These are phyloP conservation scores for Colletotrichum ledebouriae DNA, from an alignment of 2,329 filamentous ascomycete species.

Conservation along the genomic window DNA sequence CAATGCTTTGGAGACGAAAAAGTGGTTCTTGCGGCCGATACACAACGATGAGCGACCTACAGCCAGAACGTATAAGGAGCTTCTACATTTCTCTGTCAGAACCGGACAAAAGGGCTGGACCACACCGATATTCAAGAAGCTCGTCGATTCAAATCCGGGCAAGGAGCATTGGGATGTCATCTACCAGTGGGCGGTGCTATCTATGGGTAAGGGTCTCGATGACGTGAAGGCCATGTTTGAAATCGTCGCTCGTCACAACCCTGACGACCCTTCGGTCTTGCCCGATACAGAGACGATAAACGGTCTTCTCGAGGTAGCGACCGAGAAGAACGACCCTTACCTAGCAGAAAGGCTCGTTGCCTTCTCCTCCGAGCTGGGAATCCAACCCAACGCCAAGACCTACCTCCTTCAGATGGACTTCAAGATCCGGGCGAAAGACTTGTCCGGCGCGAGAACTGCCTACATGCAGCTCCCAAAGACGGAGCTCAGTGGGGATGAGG, in stretches of 20 bases:
- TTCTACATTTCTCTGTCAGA: constrained; percentile 73
- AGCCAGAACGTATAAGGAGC: constrained; percentile 61
- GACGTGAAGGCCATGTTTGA: constrained; percentile 81
- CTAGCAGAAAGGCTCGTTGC: constrained; percentile 80
- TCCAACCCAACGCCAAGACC: constrained; percentile 77
- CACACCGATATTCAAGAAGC: constrained; percentile 66
- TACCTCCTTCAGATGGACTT: constrained; percentile 82
- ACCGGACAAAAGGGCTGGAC: constrained; percentile 74
- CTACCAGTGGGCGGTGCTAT: constrained; percentile 81
- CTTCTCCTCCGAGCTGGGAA: constrained; percentile 73
- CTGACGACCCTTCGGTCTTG: constrained; percentile 59
- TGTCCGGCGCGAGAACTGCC: constrained; percentile 76
- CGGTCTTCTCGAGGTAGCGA: constrained; percentile 78
- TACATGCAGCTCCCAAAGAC: constrained; percentile 72
- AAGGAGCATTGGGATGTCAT: constrained; percentile 78
- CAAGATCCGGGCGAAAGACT: constrained; percentile 78
- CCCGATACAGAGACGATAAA: constrained; percentile 84
- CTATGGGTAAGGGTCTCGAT: constrained; percentile 76
- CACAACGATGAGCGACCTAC: constrained; percentile 56
- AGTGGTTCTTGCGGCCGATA: constrained; percentile 74
- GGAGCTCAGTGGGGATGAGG: constrained; percentile 66
- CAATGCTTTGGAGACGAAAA: constrained; percentile 71
- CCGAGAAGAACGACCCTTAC: constrained; percentile 76
- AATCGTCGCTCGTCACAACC: constrained; percentile 69
- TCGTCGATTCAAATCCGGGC: constrained; percentile 60